Percentiles rank a stretch among this genome's conserved stretches.
phyloP scores from a whole-genome alignment of 148 eudicot genomes.

The Rhododendron kiyosumense region DNA sequence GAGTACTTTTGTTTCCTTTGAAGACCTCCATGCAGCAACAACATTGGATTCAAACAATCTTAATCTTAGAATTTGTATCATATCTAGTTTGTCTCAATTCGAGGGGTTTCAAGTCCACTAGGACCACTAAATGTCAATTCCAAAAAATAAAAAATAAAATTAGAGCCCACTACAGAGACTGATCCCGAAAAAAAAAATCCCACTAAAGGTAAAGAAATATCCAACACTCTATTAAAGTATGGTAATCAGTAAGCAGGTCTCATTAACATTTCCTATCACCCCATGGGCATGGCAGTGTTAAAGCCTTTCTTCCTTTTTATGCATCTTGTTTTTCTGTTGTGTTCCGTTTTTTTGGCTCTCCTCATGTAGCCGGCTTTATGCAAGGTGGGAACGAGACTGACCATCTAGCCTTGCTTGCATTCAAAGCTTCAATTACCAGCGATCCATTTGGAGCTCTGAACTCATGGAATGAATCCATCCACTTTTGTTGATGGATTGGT shows the following conservation, averaged over 20 bases:
- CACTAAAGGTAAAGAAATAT: no score
- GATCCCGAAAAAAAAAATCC: no score
- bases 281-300: not conserved
- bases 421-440: not conserved
- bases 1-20: no score
- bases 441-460: not conserved
- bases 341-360: not conserved
- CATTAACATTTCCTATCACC: not conserved
- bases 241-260: not conserved
- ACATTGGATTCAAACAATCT: no score
- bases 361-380: not conserved
- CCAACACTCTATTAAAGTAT: not conserved
- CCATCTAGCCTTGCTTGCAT: not conserved
- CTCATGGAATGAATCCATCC: not conserved
- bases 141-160: no score
- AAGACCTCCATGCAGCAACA: no score
- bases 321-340: not conserved
- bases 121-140: no score
- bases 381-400: not conserved
- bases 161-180: no score
- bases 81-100: no score
- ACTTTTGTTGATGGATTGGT: not conserved
- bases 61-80: no score
- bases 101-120: no score
- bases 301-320: not conserved